Evolutionary conservation across 2,329 filamentous ascomycete genomes (phyloP).

Genomic region (Fusarium sp.): DNA sequence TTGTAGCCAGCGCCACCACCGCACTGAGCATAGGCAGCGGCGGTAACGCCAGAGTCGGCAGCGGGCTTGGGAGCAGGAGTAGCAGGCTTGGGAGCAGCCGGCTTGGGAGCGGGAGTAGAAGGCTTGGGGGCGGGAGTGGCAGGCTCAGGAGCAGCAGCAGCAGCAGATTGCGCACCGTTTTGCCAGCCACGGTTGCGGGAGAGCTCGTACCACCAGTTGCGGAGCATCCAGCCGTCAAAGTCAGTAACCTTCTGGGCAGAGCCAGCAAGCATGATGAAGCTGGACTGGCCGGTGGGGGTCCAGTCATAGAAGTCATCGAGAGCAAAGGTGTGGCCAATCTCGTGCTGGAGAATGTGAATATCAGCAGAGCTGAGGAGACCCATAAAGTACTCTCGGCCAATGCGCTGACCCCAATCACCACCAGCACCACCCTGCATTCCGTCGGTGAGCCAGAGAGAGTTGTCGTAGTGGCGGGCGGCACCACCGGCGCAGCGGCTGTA

Average conservation of each 20-base stretch:
- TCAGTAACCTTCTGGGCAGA: slow-evolving; percentile 54
- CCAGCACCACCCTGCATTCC: slow-evolving; percentile 56
- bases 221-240: slow-evolving; percentile 60
- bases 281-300: slow-evolving; percentile 52
- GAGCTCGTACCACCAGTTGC: slow-evolving; percentile 56
- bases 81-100: neutral
- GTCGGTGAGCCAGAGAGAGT: slow-evolving; percentile 59
- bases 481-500: slow-evolving; percentile 51
- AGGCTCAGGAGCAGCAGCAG: neutral
- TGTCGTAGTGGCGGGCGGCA: slow-evolving; percentile 53
- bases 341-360: slow-evolving; percentile 58
- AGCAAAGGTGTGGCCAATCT: slow-evolving; percentile 56
- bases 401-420: slow-evolving; percentile 58
- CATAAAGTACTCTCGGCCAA: slow-evolving; percentile 56
- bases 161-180: neutral
- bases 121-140: neutral
- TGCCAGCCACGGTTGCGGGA: slow-evolving; percentile 46
- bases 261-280: slow-evolving; percentile 58
- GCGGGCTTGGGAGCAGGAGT: neutral
- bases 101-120: neutral
- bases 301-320: slow-evolving; percentile 55
- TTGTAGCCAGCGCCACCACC: slow-evolving; percentile 38
- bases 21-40: slow-evolving; percentile 32
- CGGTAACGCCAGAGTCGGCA: neutral
- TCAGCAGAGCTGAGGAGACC: slow-evolving; percentile 47